A percentile compares a stretch with the other conserved stretches of the same genome.
phyloP scores from a whole-genome alignment of 345 rosid species.

The Citrus glauca region DNA sequence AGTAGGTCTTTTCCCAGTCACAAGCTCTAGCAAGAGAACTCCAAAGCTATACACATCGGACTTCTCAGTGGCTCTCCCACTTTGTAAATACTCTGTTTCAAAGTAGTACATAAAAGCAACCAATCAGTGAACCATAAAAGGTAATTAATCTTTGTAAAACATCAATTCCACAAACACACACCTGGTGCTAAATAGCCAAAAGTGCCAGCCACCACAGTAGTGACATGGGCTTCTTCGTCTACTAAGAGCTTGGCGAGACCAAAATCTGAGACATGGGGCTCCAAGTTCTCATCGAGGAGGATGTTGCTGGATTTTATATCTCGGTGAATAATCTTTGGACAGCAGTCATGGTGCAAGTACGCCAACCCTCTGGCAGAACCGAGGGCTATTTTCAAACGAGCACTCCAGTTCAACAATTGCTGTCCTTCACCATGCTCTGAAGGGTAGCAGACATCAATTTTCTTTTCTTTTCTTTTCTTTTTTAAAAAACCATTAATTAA shows the following conservation, averaged over 20 bases:
- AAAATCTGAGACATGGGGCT: constrained; percentile 87
- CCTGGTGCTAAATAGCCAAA: constrained; percentile 99
- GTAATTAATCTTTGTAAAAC: neutral
- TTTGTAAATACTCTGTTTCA: constrained; percentile 77
- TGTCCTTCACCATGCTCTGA: constrained; percentile 36
- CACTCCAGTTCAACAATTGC: constrained; percentile 58
- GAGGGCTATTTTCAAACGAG: constrained; percentile 64
- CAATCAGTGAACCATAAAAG: neutral
- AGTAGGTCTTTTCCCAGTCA: constrained; percentile 88
- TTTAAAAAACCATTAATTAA: neutral
- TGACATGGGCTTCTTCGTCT: constrained; percentile 88
- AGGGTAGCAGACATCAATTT: neutral
- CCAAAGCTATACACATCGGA: constrained; percentile 97
- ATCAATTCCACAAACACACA: constrained; percentile 13
- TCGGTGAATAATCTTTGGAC: constrained; percentile 82
- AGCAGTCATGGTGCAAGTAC: constrained; percentile 87
- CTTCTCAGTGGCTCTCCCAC: constrained; percentile 91
- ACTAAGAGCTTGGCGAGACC: constrained; percentile 95
- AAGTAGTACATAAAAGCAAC: neutral
- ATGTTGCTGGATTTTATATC: constrained; percentile 95
- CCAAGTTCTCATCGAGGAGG: constrained; percentile 82
- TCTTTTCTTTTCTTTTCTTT: too few relatives aligned
- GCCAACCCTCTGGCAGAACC: constrained; percentile 92
- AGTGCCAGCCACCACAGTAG: constrained; percentile 97
- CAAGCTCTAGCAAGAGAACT: constrained; percentile 86